These are phyloP conservation scores for Mucor sp. DNA, from an alignment of 371 early-diverging fungal species.

Conservation along the genomic window DNA sequence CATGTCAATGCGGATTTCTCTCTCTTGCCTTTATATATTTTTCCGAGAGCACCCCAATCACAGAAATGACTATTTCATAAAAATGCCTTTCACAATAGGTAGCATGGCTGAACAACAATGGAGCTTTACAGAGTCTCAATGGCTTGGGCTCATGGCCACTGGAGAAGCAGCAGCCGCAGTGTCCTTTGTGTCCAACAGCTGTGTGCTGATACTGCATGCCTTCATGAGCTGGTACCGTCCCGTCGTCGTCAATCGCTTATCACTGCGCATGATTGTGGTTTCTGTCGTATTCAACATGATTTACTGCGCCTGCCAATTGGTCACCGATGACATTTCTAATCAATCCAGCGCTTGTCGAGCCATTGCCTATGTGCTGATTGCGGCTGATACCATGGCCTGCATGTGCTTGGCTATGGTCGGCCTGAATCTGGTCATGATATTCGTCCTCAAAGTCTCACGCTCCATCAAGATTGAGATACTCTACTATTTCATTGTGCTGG, in stretches of 20 bases:
- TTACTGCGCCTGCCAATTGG: slow-evolving; percentile 21
- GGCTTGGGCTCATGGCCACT: slow-evolving; percentile 1
- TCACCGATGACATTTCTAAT: slow-evolving; percentile 8
- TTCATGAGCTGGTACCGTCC: slow-evolving; percentile 27
- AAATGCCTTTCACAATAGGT: not conserved
- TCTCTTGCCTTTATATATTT: not conserved
- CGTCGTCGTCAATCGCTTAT: slow-evolving; percentile 31
- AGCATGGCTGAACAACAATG: not conserved
- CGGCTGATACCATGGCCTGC: slow-evolving; percentile 34
- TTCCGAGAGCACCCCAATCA: not conserved
- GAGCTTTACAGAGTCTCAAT: not conserved
- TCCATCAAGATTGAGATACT: slow-evolving; percentile 29
- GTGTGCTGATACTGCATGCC: slow-evolving; percentile 21
- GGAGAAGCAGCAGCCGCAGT: slow-evolving; percentile 10
- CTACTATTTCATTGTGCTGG: slow-evolving; percentile 23
- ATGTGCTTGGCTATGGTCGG: slow-evolving; percentile 40
- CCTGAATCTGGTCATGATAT: slow-evolving; percentile 36
- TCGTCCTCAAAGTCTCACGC: slow-evolving; percentile 26
- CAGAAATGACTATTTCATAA: not conserved
- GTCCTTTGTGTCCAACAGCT: slow-evolving; percentile 17
- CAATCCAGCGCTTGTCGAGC: slow-evolving; percentile 13
- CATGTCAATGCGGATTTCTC: not conserved
- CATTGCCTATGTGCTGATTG: slow-evolving; percentile 19
- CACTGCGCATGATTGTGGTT: slow-evolving; percentile 36
- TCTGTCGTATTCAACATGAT: slow-evolving; percentile 24